Evolutionary conservation across 2,329 filamentous ascomycete genomes (phyloP).

Genomic region (Penicillium sclerotiorum): DNA sequence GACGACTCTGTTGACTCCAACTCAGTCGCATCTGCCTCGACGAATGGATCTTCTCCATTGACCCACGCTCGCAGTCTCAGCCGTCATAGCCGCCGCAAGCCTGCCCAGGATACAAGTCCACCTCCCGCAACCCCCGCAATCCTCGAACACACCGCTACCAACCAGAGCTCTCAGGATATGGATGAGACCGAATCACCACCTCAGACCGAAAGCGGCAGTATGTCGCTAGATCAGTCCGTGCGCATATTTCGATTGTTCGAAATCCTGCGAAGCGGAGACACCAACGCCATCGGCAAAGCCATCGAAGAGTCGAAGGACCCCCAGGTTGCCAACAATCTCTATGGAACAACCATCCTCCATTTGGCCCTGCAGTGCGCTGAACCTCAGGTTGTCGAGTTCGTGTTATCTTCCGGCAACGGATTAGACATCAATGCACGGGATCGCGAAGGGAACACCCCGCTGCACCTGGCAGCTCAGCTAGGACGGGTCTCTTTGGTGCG

Average conservation of each 20-base stretch:
- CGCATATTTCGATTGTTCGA: slow-evolving; percentile 94
- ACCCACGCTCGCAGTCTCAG: slow-evolving; percentile 35
- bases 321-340: slow-evolving; percentile 48
- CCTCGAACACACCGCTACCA: slow-evolving; percentile 31
- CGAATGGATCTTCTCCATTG: slow-evolving; percentile 30
- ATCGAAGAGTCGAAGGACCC: slow-evolving; percentile 63
- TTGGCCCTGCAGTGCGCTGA: slow-evolving; percentile 96
- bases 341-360: slow-evolving; percentile 86
- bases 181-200: slow-evolving; percentile 34
- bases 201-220: slow-evolving; percentile 36
- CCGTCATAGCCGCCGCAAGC: slow-evolving; percentile 33
- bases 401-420: slow-evolving; percentile 73
- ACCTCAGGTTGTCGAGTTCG: slow-evolving; percentile 86
- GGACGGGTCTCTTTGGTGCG: slow-evolving; percentile 80
- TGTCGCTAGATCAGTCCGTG: slow-evolving; percentile 86
- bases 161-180: slow-evolving; percentile 19
- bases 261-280: slow-evolving; percentile 86
- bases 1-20: slow-evolving; percentile 25
- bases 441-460: slow-evolving; percentile 88
- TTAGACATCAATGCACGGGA: slow-evolving; percentile 89
- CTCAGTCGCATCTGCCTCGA: slow-evolving; percentile 31
- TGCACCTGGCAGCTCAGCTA: slow-evolving; percentile 83
- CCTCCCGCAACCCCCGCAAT: slow-evolving; percentile 21
- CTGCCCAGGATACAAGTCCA: slow-evolving; percentile 24
- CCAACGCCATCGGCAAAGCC: slow-evolving; percentile 82